Evolutionary conservation across 495 filamentous ascomycete species (phyloP).

Genomic region (Tuber aestivum): DNA sequence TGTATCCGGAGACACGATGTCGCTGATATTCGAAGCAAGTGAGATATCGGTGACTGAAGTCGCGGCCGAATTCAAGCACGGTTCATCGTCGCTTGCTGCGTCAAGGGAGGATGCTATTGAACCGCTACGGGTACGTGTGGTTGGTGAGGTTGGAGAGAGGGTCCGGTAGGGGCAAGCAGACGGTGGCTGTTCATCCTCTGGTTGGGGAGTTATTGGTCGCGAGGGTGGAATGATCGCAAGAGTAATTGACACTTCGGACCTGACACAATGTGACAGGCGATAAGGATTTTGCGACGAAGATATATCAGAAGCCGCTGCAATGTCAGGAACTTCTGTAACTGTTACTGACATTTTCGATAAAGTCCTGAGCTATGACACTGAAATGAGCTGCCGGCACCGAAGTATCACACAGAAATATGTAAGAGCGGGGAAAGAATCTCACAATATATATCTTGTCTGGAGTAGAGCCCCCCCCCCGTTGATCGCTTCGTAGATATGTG

Average conservation of each 20-base stretch:
- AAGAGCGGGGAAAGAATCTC: neutral
- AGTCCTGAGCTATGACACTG: neutral
- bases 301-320: neutral
- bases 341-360: neutral
- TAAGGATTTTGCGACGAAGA: neutral
- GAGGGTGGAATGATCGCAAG: slow-evolving; percentile 22
- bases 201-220: slow-evolving; percentile 11
- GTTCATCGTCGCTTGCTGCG: slow-evolving; percentile 11
- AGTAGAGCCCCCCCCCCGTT: neutral
- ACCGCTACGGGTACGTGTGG: neutral
- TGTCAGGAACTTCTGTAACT: neutral
- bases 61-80: neutral
- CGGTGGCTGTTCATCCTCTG: neutral
- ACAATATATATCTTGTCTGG: neutral
- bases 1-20: slow-evolving; percentile 2
- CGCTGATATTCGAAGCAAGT: neutral
- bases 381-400: neutral
- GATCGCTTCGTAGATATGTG: neutral
- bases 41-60: slow-evolving; percentile 21
- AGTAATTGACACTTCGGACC: slow-evolving; percentile 5
- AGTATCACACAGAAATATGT: neutral
- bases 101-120: neutral
- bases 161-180: neutral
- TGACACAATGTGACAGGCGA: neutral
- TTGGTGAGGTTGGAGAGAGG: neutral